These are phyloP conservation scores for Rostrohypoxylon terebratum DNA, from an alignment of 495 filamentous ascomycete species.

Conservation along the genomic window DNA sequence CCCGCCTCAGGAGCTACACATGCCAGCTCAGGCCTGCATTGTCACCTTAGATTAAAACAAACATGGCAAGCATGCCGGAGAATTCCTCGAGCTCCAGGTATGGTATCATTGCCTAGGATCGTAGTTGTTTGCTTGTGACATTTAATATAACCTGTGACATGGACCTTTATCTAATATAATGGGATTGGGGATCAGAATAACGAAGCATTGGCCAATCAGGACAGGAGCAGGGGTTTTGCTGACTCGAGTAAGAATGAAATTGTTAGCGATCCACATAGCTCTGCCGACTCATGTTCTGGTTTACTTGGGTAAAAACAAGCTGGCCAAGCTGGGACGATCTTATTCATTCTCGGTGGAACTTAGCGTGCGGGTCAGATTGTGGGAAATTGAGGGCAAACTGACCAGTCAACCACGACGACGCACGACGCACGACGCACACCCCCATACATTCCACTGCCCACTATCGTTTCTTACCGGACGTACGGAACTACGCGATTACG, in stretches of 20 bases:
- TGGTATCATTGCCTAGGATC: background rate
- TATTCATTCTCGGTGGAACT: constrained; percentile 13
- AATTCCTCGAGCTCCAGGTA: background rate
- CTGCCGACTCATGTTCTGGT: constrained; percentile 21
- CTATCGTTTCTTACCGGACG: background rate
- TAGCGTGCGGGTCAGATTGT: background rate
- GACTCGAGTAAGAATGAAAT: constrained; percentile 18
- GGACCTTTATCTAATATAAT: background rate
- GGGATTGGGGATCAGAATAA: background rate
- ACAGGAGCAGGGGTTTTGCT: background rate
- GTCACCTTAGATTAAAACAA: background rate
- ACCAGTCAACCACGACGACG: constrained; percentile 14
- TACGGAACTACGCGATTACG: constrained; percentile 1
- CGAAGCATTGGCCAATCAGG: constrained; percentile 18
- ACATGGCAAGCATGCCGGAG: background rate
- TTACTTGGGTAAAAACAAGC: background rate
- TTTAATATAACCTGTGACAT: background rate
- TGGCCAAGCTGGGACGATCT: background rate
- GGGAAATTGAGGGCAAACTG: constrained; percentile 2
- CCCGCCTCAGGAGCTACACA: background rate
- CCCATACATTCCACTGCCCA: background rate
- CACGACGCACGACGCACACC: constrained; percentile 4
- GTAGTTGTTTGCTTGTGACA: background rate
- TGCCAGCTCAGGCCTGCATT: background rate
- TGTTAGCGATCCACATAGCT: constrained; percentile 6